Conservation (phyloP, 2,329 filamentous ascomycete genomes). For the Botrytis galanthina region DNA sequence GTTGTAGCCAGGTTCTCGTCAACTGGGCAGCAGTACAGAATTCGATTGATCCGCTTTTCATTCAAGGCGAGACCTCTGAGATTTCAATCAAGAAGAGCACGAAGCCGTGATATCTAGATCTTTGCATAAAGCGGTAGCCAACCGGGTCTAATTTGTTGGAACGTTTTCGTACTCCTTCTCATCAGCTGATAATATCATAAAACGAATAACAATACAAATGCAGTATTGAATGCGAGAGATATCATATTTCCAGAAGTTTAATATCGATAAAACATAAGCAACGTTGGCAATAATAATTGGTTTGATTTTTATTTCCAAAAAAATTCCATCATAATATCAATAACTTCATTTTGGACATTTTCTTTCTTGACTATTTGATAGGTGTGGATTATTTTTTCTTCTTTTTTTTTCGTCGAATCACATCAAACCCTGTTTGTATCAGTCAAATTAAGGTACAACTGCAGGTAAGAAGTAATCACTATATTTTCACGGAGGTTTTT, state of each 20-base stretch:
- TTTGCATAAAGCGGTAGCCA: slow-evolving; percentile 20
- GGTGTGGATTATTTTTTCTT: neutral
- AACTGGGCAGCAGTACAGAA: slow-evolving; percentile 22
- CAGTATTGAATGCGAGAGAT: neutral
- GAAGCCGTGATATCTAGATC: slow-evolving; percentile 16
- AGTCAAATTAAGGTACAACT: slow-evolving; percentile 9
- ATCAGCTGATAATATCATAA: slow-evolving; percentile 15
- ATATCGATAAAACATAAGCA: neutral
- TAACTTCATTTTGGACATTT: neutral
- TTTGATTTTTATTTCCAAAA: neutral
- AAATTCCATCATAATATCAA: neutral
- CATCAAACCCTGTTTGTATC: neutral
- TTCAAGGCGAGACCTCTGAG: slow-evolving; percentile 9
- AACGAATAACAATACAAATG: neutral
- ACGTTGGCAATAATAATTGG: neutral
- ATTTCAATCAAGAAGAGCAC: neutral
- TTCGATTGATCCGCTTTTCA: slow-evolving; percentile 17
- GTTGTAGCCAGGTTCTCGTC: slow-evolving; percentile 20
- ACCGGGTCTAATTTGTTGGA: slow-evolving; percentile 10
- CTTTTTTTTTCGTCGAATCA: neutral
- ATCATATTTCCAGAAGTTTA: neutral
- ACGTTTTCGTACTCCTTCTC: slow-evolving; percentile 7
- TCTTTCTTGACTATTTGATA: neutral
- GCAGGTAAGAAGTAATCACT: neutral
- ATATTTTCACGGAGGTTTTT: slow-evolving; percentile 2